These are phyloP conservation scores for Cryptococcus depauperatus DNA, from an alignment of 1,284 basidiomycete genomes.

Conservation along the genomic window DNA sequence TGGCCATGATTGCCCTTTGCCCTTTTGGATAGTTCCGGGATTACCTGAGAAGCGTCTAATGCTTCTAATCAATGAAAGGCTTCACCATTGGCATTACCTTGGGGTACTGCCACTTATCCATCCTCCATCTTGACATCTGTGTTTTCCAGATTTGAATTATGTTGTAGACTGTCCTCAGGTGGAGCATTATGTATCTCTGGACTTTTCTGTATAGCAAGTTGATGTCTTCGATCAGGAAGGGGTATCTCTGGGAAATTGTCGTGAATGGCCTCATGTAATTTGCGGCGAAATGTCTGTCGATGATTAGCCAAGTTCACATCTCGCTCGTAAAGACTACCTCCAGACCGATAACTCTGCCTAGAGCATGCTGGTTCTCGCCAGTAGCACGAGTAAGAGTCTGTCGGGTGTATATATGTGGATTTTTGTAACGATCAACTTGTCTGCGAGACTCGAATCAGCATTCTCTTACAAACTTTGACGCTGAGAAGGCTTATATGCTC, in stretches of 20 bases:
- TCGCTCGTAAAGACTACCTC: constrained; percentile 26
- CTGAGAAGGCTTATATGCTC: constrained; percentile 5
- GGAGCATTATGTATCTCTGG: no score
- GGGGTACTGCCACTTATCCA: no score
- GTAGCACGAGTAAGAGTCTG: constrained; percentile 23
- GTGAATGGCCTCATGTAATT: constrained; percentile 26
- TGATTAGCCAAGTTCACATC: background rate
- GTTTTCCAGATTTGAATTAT: no score
- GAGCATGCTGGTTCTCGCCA: constrained; percentile 41
- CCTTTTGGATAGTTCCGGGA: no score
- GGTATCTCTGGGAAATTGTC: constrained; percentile 33
- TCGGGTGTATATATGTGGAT: constrained; percentile 16
- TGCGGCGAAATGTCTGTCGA: constrained; percentile 31
- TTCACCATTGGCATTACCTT: no score
- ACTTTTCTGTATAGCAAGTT: no score
- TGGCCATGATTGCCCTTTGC: no score
- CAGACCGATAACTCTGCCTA: constrained; percentile 36
- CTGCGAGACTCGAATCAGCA: constrained; percentile 1
- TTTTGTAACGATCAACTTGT: constrained; percentile 11
- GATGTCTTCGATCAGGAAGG: constrained; percentile 30
- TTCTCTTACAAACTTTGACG: background rate
- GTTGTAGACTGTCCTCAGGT: no score
- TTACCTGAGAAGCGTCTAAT: no score
- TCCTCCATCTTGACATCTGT: no score
- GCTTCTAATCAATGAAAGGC: no score